phyloP scores from a whole-genome alignment of 768 basidiomycete genomes.

The Hemileccinum rubropunctum region DNA sequence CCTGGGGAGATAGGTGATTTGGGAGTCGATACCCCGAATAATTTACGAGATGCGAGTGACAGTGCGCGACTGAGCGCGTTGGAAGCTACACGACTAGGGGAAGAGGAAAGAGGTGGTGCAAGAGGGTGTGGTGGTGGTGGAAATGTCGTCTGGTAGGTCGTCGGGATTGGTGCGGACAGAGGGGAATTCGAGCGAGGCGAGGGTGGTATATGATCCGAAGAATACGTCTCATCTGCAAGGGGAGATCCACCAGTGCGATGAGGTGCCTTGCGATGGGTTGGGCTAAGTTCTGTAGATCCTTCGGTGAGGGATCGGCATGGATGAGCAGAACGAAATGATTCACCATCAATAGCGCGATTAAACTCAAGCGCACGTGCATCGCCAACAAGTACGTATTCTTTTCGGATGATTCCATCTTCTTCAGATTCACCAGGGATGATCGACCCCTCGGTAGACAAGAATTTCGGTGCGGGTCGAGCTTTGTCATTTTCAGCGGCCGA shows the following conservation, averaged over 20 bases:
- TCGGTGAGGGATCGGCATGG: constrained; percentile 9
- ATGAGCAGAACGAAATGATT: constrained; percentile 20
- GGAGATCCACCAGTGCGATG: constrained; percentile 49
- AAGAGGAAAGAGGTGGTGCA: constrained; percentile 59
- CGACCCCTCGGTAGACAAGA: constrained; percentile 56
- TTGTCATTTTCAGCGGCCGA: constrained; percentile 11
- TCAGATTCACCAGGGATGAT: constrained; percentile 81
- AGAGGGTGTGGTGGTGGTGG: constrained; percentile 58
- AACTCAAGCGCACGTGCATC: constrained; percentile 90
- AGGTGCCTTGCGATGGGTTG: constrained; percentile 55
- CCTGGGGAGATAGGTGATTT: constrained; percentile 37
- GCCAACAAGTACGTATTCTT: constrained; percentile 93
- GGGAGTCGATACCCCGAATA: constrained; percentile 57
- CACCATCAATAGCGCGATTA: constrained; percentile 88
- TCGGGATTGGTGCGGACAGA: constrained; percentile 20
- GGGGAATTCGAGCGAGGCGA: constrained; percentile 25
- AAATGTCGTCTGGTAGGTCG: constrained; percentile 50
- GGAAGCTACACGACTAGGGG: constrained; percentile 63
- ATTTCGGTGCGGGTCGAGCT: constrained; percentile 15
- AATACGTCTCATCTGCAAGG: constrained; percentile 42
- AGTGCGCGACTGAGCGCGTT: constrained; percentile 78
- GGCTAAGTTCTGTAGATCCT: constrained; percentile 54
- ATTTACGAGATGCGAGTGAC: constrained; percentile 76
- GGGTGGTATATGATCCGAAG: constrained; percentile 34
- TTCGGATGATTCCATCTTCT: constrained; percentile 73